phyloP scores from a whole-genome alignment of 345 rosid species.

The Eucalyptus cloeziana region DNA sequence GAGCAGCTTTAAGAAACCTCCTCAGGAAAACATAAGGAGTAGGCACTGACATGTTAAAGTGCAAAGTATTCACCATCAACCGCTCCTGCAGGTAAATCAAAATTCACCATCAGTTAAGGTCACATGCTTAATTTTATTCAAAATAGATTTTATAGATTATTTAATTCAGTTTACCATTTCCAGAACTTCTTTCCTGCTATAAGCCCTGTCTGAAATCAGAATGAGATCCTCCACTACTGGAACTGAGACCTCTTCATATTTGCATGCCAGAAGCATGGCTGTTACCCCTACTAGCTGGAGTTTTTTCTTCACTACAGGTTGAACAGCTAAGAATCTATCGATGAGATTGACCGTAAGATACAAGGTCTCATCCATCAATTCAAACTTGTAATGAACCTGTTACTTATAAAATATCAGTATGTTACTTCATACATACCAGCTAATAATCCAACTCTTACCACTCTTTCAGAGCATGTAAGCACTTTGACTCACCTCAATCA shows the following conservation, averaged over 20 bases:
- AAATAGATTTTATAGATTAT: not conserved
- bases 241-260: conserved; percentile 93
- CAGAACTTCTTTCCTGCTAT: conserved; percentile 73
- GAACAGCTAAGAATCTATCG: conserved; percentile 73
- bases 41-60: conserved; percentile 71
- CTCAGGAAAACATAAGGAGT: conserved; percentile 93
- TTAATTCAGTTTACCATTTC: conserved; percentile 50
- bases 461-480: not conserved
- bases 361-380: conserved; percentile 91
- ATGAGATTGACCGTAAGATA: conserved; percentile 87
- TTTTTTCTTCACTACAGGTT: conserved; percentile 68
- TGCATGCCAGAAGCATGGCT: conserved; percentile 96
- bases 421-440: not conserved
- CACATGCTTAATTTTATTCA: not conserved
- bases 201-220: conserved; percentile 84
- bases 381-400: conserved; percentile 99
- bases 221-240: conserved; percentile 95
- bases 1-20: conserved; percentile 82
- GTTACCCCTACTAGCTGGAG: conserved; percentile 94
- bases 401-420: not conserved
- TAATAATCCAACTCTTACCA: not conserved
- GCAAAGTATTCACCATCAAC: conserved; percentile 57
- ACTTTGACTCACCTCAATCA: conserved; percentile 55
- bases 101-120: not conserved
- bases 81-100: conserved; percentile 55